Evolutionary conservation across 108 stramenopile species (phyloP).

Genomic region (Pseudonitzschia multiseries): DNA sequence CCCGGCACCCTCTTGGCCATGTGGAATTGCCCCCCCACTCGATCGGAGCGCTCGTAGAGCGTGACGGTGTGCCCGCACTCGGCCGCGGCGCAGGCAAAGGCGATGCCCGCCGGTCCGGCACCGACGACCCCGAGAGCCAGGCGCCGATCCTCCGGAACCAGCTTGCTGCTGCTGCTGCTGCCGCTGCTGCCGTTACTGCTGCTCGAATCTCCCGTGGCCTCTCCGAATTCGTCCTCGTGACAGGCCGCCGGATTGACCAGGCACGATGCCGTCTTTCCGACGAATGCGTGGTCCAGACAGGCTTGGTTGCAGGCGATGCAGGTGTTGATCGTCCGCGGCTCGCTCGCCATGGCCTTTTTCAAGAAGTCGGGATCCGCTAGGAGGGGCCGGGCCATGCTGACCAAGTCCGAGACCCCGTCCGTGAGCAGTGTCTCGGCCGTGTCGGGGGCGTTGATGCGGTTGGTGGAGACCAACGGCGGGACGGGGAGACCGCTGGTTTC

Average conservation of each 20-base stretch:
- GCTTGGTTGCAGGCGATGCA: slow-evolving; percentile 99
- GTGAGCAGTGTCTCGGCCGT: slow-evolving; percentile 81
- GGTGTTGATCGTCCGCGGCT: slow-evolving; percentile 90
- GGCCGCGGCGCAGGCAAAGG: slow-evolving; percentile 81
- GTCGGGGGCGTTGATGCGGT: slow-evolving; percentile 95
- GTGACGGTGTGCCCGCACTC: slow-evolving; percentile 90
- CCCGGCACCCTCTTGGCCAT: slow-evolving; percentile 97
- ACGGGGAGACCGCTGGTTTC: slow-evolving; percentile 43
- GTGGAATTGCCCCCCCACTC: slow-evolving; percentile 95
- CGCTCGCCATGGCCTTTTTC: slow-evolving; percentile 77
- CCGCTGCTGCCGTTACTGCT: not conserved
- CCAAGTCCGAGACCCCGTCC: slow-evolving; percentile 82
- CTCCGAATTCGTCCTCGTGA: slow-evolving; percentile 85
- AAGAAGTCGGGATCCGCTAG: slow-evolving; percentile 95
- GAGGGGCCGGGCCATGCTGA: slow-evolving; percentile 97
- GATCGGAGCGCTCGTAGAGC: slow-evolving; percentile 79
- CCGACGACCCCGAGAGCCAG: slow-evolving; percentile 91
- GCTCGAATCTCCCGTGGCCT: not conserved
- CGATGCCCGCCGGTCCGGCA: slow-evolving; percentile 96
- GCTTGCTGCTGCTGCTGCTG: not conserved
- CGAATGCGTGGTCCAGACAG: slow-evolving; percentile 98
- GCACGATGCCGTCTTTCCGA: slow-evolving; percentile 92
- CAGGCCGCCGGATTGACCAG: slow-evolving; percentile 96
- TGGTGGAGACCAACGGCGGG: slow-evolving; percentile 82
- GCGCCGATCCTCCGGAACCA: slow-evolving; percentile 40